Base-by-base conservation (phyloP, 331 rosid genomes). In the Pyrus hybrid region DNA sequence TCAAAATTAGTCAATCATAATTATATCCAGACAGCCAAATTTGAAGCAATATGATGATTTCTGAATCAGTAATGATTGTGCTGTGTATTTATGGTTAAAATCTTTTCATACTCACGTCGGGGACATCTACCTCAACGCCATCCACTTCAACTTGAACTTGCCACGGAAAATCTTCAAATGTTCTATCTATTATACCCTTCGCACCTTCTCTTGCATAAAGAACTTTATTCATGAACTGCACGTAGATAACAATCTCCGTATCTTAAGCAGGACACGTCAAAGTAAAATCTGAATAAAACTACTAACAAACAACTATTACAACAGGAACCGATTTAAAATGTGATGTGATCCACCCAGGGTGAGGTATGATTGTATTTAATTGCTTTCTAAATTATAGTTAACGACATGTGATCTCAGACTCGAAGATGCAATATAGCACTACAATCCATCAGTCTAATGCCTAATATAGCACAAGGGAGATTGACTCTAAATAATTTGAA, bases 141-240 rank as follows among this genome's bases (percentile, higher is more conserved):
- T 95, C 99, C 78, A 95, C 99, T 77, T 84, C 93, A 74, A 95
- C 97, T 67, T 88, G 93, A 70, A 95, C 88, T 83, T 92, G 90
- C 94, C 93, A 95, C 67, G 93, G 97, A 76, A 95, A 90, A 88
- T 95, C 98, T 11, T 73, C 97, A 87, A 90, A 92, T 56, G 99
- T 92, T 85, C 98, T 89, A 68, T 95, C 99, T 88, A 95, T 95
- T 73, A 95, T 95, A 68, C 88, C 86, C 88, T 81, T 95, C n/a
- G 99, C 99, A 1, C 99, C 99, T 88, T 95, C 99, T 88, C 99
- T 85, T 70, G 99, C 99, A 79, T 95, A 95, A 73, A 95, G 98
- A 70, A 95, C 99, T 88, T 95, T 95, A 78, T 95, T 95, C 99
- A 95, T 95, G 82, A 95, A 95, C 99, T 95, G 98, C 90, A 71